Evolutionary conservation across 345 rosid species (phyloP).

Genomic region (Nasturtium officinale): DNA sequence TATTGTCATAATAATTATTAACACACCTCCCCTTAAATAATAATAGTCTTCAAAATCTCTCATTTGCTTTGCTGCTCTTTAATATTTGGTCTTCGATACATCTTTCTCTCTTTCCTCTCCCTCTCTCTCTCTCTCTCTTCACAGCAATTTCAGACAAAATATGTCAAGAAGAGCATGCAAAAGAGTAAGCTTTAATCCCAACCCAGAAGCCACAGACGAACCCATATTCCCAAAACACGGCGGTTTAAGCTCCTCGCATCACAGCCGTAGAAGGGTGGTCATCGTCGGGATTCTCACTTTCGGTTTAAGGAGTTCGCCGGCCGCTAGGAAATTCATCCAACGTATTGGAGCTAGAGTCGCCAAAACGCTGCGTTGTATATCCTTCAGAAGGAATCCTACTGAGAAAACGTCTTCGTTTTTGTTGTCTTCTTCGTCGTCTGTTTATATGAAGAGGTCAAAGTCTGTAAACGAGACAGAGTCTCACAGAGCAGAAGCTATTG

Average conservation of each 20-base stretch:
- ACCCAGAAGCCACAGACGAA: conserved; percentile 46
- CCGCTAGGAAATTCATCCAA: conserved; percentile 50
- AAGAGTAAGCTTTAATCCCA: conserved; percentile 71
- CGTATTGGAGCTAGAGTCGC: conserved; percentile 61
- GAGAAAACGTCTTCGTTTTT: conserved; percentile 35
- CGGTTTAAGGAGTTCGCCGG: conserved; percentile 52
- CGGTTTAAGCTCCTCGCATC: conserved; percentile 28
- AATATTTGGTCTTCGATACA: conserved; percentile 22
- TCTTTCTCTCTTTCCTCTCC: conserved; percentile 34
- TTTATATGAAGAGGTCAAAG: conserved; percentile 62
- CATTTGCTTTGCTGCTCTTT: conserved; percentile 17
- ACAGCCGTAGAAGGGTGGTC: conserved; percentile 45
- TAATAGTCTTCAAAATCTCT: conserved; percentile 45
- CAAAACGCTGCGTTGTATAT: conserved; percentile 55
- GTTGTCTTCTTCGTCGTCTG: conserved; percentile 47
- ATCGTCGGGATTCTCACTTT: conserved; percentile 53
- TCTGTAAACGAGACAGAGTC: conserved; percentile 81
- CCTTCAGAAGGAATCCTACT: conserved; percentile 40
- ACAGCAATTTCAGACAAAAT: conserved; percentile 20
- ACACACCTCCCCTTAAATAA: conserved; percentile 29
- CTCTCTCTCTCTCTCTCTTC: background rate
- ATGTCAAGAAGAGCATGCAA: conserved; percentile 70
- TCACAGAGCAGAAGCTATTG: conserved; percentile 82
- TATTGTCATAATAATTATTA: background rate
- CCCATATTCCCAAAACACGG: conserved; percentile 52